phyloP scores from a whole-genome alignment of 225 moss, liverwort and hornwort genomes.

The Physcomitrium patens region DNA sequence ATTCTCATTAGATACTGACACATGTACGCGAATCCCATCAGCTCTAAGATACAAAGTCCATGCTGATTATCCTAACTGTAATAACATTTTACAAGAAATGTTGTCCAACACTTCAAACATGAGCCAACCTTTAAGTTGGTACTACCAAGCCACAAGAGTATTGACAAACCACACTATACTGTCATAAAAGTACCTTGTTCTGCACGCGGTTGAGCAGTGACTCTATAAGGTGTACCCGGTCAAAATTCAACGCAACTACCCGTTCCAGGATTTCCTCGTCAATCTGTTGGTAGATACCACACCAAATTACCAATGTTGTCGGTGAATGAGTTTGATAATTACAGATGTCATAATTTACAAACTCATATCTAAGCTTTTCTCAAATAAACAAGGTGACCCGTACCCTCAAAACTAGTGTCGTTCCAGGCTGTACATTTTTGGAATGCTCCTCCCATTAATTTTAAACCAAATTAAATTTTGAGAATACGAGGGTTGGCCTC shows the following conservation, averaged over 20 bases:
- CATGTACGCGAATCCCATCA: not conserved
- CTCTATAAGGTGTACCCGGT: slow-evolving; percentile 46
- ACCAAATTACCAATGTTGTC: slow-evolving; percentile 1
- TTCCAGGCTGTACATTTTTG: too few species aligned
- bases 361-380: not conserved
- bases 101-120: not conserved
- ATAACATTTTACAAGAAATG: too few species aligned
- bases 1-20: not conserved
- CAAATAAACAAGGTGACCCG: not conserved
- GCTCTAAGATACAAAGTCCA: too few species aligned
- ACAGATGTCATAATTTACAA: not conserved
- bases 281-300: slow-evolving; percentile 36
- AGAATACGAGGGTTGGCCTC: too few species aligned
- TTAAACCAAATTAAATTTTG: too few species aligned
- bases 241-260: slow-evolving; percentile 52
- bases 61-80: too few species aligned
- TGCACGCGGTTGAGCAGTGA: slow-evolving; percentile 48
- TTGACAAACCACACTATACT: not conserved
- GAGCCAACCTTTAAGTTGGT: not conserved
- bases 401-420: too few species aligned
- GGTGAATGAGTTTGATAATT: not conserved
- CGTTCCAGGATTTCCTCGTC: slow-evolving; percentile 57
- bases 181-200: slow-evolving; percentile 37
- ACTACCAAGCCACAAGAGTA: slow-evolving; percentile 3
- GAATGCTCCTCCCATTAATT: too few species aligned